Conservation (phyloP, 257 asterid genomes). For the Leptodermis oblonga region DNA sequence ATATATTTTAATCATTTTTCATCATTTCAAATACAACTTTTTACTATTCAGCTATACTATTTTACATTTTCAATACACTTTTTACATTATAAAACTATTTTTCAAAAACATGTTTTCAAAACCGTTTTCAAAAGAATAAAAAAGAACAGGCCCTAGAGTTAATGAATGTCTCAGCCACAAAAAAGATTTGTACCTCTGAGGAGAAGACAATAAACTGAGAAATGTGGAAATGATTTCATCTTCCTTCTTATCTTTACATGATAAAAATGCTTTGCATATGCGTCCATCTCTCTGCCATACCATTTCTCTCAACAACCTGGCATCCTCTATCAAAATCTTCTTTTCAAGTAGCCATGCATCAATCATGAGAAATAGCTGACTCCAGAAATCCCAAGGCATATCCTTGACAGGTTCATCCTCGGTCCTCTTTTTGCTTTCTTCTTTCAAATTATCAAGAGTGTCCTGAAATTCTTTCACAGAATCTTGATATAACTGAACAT, state of each 20-base stretch:
- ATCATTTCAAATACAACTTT: too few species aligned
- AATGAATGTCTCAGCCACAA: conserved; percentile 9
- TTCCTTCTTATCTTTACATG: conserved; percentile 68
- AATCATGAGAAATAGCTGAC: conserved; percentile 70
- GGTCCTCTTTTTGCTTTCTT: conserved; percentile 53
- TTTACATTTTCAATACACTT: too few species aligned
- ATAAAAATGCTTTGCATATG: conserved; percentile 54
- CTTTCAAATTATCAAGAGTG: conserved; percentile 55
- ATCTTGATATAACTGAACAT: conserved; percentile 71
- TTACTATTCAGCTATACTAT: too few species aligned
- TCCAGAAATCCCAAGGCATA: conserved; percentile 80
- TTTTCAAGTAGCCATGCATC: conserved; percentile 95
- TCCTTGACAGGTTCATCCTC: conserved; percentile 43
- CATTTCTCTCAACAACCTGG: conserved; percentile 62
- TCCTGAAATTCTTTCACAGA: conserved; percentile 91
- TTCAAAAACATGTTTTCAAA: too few species aligned
- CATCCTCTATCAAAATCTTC: conserved; percentile 67
- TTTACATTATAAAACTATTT: too few species aligned
- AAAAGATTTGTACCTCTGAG: conserved; percentile 45
- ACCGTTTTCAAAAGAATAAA: too few species aligned
- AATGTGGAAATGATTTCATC: conserved; percentile 53
- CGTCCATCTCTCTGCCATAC: conserved; percentile 65
- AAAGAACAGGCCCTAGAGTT: too few species aligned
- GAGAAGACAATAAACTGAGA: conserved; percentile 48
- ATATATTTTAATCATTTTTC: too few species aligned